These are phyloP conservation scores for Aspergillus avenaceus DNA, from an alignment of 495 filamentous ascomycete genomes.

Conservation along the genomic window DNA sequence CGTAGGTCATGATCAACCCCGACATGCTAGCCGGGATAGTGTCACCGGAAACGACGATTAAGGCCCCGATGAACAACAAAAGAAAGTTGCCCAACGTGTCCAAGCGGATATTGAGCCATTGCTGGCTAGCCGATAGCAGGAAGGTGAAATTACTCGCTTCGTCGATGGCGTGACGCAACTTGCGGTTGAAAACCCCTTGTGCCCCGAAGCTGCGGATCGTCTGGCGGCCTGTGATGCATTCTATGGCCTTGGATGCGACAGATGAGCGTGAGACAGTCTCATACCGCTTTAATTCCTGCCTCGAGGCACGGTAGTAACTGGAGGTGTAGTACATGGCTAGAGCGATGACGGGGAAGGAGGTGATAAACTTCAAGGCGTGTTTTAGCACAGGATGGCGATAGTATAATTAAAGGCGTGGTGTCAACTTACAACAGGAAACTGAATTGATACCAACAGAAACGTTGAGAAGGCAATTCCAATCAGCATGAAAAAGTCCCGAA, in stretches of 20 bases:
- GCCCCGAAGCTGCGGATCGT: background rate
- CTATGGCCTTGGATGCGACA: background rate
- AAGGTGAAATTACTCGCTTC: background rate
- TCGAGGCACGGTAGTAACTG: background rate
- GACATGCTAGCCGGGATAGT: background rate
- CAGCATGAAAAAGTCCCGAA: conserved; percentile 90
- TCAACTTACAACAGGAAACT: background rate
- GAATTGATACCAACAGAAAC: conserved; percentile 57
- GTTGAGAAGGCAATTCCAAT: conserved; percentile 73
- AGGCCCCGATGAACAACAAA: background rate
- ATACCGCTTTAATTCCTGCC: background rate
- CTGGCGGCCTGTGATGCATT: background rate
- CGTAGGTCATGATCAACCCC: conserved; percentile 1
- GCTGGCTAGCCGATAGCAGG: background rate
- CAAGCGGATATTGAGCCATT: background rate
- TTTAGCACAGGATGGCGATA: background rate
- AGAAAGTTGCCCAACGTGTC: background rate
- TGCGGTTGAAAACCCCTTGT: background rate
- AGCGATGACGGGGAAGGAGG: background rate
- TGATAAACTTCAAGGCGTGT: too few relatives aligned
- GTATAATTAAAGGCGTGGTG: background rate
- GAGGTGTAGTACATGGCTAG: background rate
- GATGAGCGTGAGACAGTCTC: background rate
- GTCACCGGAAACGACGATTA: background rate
- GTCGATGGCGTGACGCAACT: background rate